These are phyloP conservation scores for Phialophora macrospora DNA, from an alignment of 2,329 filamentous ascomycete genomes.

Conservation along the genomic window DNA sequence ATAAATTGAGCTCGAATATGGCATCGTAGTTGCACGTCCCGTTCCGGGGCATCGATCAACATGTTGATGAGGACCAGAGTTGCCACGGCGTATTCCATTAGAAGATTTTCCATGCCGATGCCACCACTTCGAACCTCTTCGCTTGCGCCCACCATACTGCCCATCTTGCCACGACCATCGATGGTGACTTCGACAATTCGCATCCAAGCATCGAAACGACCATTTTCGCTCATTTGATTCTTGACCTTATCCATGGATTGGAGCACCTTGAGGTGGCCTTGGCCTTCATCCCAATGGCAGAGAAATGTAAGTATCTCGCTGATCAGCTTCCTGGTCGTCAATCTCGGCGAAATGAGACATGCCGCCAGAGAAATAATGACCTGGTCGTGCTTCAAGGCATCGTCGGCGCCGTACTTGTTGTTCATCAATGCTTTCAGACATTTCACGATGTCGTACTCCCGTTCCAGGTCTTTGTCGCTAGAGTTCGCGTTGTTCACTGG, in stretches of 20 bases:
- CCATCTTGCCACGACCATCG: constrained; percentile 98
- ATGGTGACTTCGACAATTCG: constrained; percentile 95
- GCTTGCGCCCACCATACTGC: constrained; percentile 92
- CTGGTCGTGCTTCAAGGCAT: constrained; percentile 87
- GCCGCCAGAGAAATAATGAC: constrained; percentile 86
- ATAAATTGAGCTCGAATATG: constrained; percentile 96
- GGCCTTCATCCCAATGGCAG: constrained; percentile 88
- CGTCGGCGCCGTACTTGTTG: constrained; percentile 98
- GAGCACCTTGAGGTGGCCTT: constrained; percentile 91
- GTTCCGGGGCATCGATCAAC: constrained; percentile 88
- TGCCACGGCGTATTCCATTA: constrained; percentile 98
- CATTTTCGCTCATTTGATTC: constrained; percentile 83
- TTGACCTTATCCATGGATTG: constrained; percentile 93
- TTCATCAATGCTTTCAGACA: constrained; percentile 98
- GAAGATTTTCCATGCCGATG: constrained; percentile 96
- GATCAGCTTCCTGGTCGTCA: constrained; percentile 91
- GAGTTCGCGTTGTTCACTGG: constrained; percentile 62
- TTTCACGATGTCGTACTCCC: constrained; percentile 96
- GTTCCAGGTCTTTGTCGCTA: constrained; percentile 79
- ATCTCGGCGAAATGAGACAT: constrained; percentile 82
- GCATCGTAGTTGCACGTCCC: constrained; percentile 86
- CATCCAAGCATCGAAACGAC: constrained; percentile 98
- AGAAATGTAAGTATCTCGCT: constrained; percentile 96
- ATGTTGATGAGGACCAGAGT: constrained; percentile 96
- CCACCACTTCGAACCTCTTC: constrained; percentile 95